Evolutionary conservation across 106 monocot genomes (phyloP).

Genomic region (Acanthochlamys bracteata): DNA sequence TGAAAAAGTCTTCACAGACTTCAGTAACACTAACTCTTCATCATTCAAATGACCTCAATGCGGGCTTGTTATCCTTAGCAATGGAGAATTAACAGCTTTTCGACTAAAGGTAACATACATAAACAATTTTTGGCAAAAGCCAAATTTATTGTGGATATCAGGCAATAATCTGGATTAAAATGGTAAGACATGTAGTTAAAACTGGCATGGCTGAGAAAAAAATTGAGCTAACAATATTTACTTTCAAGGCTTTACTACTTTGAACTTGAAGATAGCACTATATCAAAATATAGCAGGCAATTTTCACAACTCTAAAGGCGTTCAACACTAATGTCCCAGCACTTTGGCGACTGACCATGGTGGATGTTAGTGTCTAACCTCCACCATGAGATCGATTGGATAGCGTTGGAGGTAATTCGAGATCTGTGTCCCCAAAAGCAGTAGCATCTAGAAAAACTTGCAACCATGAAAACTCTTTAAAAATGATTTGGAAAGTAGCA

Average conservation of each 20-base stretch:
- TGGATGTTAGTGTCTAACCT: conserved; percentile 51
- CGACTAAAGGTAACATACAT: no score
- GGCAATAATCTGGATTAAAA: no score
- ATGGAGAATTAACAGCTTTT: neutral
- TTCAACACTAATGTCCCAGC: conserved; percentile 22
- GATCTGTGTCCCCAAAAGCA: conserved; percentile 81
- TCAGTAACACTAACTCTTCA: no score
- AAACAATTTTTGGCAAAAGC: no score
- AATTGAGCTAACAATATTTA: no score
- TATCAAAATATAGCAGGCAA: no score
- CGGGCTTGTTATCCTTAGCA: neutral
- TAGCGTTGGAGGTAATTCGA: conserved; percentile 80
- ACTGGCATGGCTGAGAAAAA: no score
- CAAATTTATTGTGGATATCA: no score
- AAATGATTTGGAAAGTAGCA: neutral
- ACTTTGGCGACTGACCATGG: neutral
- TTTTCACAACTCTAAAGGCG: neutral
- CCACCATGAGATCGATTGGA: conserved; percentile 70
- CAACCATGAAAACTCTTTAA: conserved; percentile 8
- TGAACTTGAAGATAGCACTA: neutral
- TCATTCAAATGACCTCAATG: neutral
- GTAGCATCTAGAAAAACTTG: conserved; percentile 64
- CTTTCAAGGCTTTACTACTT: neutral
- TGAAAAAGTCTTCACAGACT: no score
- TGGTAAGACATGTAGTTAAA: no score